These are phyloP conservation scores for Carex arenaria DNA, from an alignment of 202 grass and related monocot genomes.

Conservation along the genomic window DNA sequence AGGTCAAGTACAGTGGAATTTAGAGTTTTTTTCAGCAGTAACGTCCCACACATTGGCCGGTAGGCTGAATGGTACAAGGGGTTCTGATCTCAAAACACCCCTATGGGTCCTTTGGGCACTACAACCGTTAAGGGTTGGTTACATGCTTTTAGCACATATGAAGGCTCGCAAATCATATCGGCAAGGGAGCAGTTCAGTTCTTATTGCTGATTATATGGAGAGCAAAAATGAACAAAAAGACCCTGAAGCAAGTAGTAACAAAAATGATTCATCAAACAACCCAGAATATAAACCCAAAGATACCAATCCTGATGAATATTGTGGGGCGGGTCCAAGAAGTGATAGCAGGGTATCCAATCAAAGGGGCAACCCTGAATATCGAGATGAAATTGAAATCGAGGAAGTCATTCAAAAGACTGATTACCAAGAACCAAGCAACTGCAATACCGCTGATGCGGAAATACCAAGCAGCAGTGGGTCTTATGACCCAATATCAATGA, in stretches of 20 bases:
- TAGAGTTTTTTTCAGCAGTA: not conserved
- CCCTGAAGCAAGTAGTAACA: not conserved
- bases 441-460: not conserved
- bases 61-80: not conserved
- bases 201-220: constrained; percentile 16
- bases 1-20: not conserved
- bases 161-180: not conserved
- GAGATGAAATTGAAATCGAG: not conserved
- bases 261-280: fast-evolving
- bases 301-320: not conserved
- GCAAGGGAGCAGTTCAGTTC: not conserved
- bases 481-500: not conserved
- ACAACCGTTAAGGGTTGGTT: not conserved
- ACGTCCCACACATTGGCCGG: not conserved
- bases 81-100: not conserved
- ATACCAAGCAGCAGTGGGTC: not conserved
- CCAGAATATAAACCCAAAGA: not conserved
- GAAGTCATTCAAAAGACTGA: not conserved
- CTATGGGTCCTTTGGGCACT: constrained; percentile 2
- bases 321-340: not conserved
- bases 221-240: not conserved
- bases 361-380: not conserved
- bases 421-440: not conserved
- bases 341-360: no score
- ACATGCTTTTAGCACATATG: fast-evolving